Conservation (phyloP, 2,329 filamentous ascomycete genomes). For the Ascosphaera pollenicola region DNA sequence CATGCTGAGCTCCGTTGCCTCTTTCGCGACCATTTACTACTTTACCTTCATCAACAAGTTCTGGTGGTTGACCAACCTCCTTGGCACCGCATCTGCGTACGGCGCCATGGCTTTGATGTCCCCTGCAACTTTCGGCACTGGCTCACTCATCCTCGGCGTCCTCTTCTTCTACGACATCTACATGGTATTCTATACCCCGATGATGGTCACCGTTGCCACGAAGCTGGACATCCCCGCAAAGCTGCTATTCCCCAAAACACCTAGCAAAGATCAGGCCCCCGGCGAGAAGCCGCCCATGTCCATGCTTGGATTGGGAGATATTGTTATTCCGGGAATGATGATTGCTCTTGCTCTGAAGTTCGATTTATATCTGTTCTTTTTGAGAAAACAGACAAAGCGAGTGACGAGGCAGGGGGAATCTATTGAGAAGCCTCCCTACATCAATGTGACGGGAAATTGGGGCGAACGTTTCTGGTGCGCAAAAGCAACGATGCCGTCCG, state of each 20-base stretch:
- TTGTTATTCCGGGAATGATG: constrained; percentile 80
- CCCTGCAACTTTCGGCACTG: constrained; percentile 68
- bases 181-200: constrained; percentile 31
- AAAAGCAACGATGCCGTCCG: constrained; percentile 9
- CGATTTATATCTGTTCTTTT: constrained; percentile 69
- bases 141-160: constrained; percentile 51
- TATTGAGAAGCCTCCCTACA: constrained; percentile 16
- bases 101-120: constrained; percentile 63
- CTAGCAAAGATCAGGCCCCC: constrained; percentile 22
- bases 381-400: constrained; percentile 29
- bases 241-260: constrained; percentile 55
- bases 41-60: constrained; percentile 38
- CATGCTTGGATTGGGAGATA: constrained; percentile 86
- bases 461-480: constrained; percentile 56
- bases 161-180: constrained; percentile 92
- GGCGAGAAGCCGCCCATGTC: constrained; percentile 24
- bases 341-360: constrained; percentile 77
- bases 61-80: constrained; percentile 60
- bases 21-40: constrained; percentile 37
- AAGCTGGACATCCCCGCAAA: constrained; percentile 85
- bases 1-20: constrained; percentile 32
- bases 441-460: constrained; percentile 49
- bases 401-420: constrained; percentile 2
- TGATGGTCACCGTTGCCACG: constrained; percentile 47
- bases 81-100: constrained; percentile 77